Evolutionary conservation across 441 rosid genomes (phyloP), one percentile per base, ranked within the genome.

Genomic region (Bruguiera hainesii): DNA sequence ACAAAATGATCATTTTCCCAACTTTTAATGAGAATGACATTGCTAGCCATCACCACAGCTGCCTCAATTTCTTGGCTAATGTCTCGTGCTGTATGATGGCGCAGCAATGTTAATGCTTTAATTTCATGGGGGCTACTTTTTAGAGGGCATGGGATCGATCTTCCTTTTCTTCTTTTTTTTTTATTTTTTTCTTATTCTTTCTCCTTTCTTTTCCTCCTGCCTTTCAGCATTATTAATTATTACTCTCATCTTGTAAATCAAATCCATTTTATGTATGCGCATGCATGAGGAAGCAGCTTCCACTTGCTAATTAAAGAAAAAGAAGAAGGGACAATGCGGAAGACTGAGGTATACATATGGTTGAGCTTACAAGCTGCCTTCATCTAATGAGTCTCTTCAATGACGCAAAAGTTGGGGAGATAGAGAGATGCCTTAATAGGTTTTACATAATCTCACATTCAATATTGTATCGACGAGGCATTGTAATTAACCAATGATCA

Each of bases 1-100:
- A 39, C 89, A 86, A 50, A 80, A 84, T 77, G 13, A 53, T 23
- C 96, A 88, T 73, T 94, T 89, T 85, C 28, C 91, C 70, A 84
- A 79, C 84, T 89, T 83, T 74, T 88, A 81, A 85, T 57, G 20
- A 53, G 20, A 26, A 59, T 10, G 10, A 10, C 9, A 21, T 7
- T 8, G 7, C 21, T 9, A 3, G 48, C 48, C 48, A 13, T 16
- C 48, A 13, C 48, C 16, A 23, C 37, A 23, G 33, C 21, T 46
- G 52, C 59, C 29, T 50, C 7, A 30, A 67, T 26, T 21, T 64
- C 72, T 64, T 56, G 52, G 62, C 31, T 53, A 30, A 25, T 59
- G 48, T 62, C 56, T 33, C 30, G 18, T 58, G 39, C 39, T 46
- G 48, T 20, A 21, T 29, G 33, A 67, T 26, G 67, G 46, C 2